phyloP scores from a whole-genome alignment of 148 eudicot genomes.

The Rhododendron williamsianum region DNA sequence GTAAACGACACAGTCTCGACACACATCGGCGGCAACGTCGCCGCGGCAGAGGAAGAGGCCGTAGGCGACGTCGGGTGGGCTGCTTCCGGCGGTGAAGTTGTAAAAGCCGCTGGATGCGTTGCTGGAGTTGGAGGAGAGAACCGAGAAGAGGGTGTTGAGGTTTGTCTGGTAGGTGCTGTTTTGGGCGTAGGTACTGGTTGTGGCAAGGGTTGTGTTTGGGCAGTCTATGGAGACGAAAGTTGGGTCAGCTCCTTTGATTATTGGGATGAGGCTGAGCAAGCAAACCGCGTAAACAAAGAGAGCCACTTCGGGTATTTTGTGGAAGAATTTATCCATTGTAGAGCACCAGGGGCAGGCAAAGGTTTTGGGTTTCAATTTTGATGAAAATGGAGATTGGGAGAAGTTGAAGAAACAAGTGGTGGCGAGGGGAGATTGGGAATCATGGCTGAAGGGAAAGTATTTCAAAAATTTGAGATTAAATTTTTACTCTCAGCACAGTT shows the following conservation, averaged over 20 bases:
- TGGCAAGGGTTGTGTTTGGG: not conserved
- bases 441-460: too few species aligned
- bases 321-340: not conserved
- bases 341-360: not conserved
- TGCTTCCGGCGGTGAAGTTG: not conserved
- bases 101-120: not conserved
- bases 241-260: not conserved
- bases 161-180: not conserved
- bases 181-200: not conserved
- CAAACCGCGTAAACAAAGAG: not conserved
- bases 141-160: not conserved
- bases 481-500: too few species aligned
- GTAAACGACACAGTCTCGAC: not conserved
- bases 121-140: not conserved
- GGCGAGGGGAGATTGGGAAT: too few species aligned
- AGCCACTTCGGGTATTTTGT: not conserved
- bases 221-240: not conserved
- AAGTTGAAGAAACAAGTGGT: too few species aligned
- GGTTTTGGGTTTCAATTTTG: not conserved
- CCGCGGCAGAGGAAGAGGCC: not conserved
- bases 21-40: not conserved
- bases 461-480: too few species aligned
- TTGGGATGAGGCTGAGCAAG: not conserved
- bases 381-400: not conserved
- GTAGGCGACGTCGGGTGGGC: not conserved